phyloP scores from a whole-genome alignment of 306 rosid genomes.

The Elaeagnus macrophylla region DNA sequence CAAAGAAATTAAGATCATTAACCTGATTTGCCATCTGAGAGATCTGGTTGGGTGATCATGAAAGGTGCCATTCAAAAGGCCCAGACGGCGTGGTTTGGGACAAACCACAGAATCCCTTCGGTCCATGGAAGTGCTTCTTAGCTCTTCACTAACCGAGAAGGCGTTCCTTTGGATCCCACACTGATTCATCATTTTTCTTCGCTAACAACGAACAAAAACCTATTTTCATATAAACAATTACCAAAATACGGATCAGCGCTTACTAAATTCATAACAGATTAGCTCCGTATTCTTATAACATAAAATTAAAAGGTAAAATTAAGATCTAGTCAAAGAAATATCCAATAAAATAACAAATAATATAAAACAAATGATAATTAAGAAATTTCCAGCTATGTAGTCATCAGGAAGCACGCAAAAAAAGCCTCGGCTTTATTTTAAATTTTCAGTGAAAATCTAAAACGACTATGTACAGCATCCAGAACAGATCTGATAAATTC shows the following conservation, averaged over 20 bases:
- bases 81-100: conserved; percentile 85
- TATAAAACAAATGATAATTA: conserved; percentile 2
- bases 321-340: conserved; percentile 38
- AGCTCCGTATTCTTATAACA: too few species aligned
- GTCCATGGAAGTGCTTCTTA: conserved; percentile 30
- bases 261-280: too few species aligned
- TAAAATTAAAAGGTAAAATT: not conserved
- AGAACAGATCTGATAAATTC: too few species aligned
- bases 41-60: conserved; percentile 44
- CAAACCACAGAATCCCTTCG: conserved; percentile 46
- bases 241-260: not conserved
- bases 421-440: too few species aligned
- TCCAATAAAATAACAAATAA: not conserved
- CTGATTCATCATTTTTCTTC: conserved; percentile 50
- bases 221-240: not conserved
- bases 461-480: too few species aligned
- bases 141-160: conserved; percentile 55
- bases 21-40: conserved; percentile 65
- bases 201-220: conserved; percentile 16
- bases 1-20: not conserved
- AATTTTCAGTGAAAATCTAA: too few species aligned
- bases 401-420: too few species aligned
- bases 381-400: not conserved
- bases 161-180: conserved; percentile 54
- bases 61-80: conserved; percentile 36